Evolutionary conservation across 345 rosid genomes (phyloP), one percentile per base, ranked within the genome.

Genomic region (Raphanus raphanistrum): DNA sequence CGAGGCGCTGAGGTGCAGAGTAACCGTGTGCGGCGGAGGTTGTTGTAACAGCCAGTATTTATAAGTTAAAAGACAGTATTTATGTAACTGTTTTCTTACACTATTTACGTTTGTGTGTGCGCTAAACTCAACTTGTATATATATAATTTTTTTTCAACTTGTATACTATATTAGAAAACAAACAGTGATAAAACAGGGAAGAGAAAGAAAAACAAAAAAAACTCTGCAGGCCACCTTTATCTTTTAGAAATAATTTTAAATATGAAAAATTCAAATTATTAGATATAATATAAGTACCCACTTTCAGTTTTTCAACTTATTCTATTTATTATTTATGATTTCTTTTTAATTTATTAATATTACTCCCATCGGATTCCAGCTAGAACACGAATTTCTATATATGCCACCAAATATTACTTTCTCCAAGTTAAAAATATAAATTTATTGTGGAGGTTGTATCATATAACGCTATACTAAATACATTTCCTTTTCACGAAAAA

Each of bases 321-420:
- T 55, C 6, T 45, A 67, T 67, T 66, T 48, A 72, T 70, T 83
- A 82, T 72, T 59, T 43, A 45, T 17, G 16, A 45, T 35, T 36
- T 66, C 29, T 10, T 31, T 70, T 72, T 72, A 66, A 61, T 72
- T 66, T 66, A 66, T 45, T 79, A 62, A 36, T 35, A 26, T 67
- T 52, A 13, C 48, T 11, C 62, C 72, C 87, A 85, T 70, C 80
- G 81, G 84, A 87, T 88, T 86, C 89, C 89, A 87, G 79, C 89
- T 78, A 63, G 83, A 82, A 84, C 84, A 76, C 70, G 83, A 73
- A 74, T 71, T 80, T 79, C 74, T 68, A 68, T 68, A 78, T 29
- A 58, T 72, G 36, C 48, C 76, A 58, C 13, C 55, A 2, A 36
- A 52, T 6, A 52, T 15, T 27, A 65, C 25, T 58, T 12, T 72